phyloP scores from a whole-genome alignment of 345 rosid genomes.

The Salix arbutifolia region DNA sequence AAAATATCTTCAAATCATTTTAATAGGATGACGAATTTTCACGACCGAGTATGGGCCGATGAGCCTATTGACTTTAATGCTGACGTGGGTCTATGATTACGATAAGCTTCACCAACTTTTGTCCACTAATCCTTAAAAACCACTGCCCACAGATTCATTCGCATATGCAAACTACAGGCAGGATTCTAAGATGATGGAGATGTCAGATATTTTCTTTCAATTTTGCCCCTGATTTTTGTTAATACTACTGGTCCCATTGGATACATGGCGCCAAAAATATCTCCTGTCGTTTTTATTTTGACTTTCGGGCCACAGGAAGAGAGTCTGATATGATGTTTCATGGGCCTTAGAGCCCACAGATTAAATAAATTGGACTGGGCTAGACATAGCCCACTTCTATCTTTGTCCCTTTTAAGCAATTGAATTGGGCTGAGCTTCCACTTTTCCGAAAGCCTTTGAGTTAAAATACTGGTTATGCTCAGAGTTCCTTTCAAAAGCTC shows the following conservation, averaged over 20 bases:
- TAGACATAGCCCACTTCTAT: not conserved
- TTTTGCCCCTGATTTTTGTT: not conserved
- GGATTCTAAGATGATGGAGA: not conserved
- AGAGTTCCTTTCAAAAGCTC: not conserved
- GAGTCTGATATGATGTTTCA: too few relatives aligned
- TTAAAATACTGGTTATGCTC: not conserved
- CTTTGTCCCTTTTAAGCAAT: not conserved
- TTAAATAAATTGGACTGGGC: not conserved
- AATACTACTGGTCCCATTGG: not conserved
- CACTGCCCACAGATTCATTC: conserved; percentile 17
- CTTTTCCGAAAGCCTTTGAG: not conserved
- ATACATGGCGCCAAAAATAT: not conserved
- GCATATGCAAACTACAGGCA: not conserved
- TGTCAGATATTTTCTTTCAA: not conserved
- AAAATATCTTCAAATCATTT: too few relatives aligned
- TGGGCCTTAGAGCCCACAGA: not conserved
- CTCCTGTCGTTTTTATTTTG: not conserved
- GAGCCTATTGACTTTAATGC: not conserved
- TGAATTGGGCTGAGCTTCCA: not conserved
- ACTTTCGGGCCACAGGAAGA: not conserved
- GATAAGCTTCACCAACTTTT: not conserved
- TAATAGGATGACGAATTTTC: too few relatives aligned
- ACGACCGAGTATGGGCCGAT: not conserved
- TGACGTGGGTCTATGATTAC: not conserved
- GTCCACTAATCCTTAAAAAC: not conserved